Percentiles rank a stretch among this genome's conserved stretches.
These are phyloP conservation scores for Pleoardoris graminearum DNA, from an alignment of 2,329 filamentous ascomycete genomes.

Conservation along the genomic window DNA sequence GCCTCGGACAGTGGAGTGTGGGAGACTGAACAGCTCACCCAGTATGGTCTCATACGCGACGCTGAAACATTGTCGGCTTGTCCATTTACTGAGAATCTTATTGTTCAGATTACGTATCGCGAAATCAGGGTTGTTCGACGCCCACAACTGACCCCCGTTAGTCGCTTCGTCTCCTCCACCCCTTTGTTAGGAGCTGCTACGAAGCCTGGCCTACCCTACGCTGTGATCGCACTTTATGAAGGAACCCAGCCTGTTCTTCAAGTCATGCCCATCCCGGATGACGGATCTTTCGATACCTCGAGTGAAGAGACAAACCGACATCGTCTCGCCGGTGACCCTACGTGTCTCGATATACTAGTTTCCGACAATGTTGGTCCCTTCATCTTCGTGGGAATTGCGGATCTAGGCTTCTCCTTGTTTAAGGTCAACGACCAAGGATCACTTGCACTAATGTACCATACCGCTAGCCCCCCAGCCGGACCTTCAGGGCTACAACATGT, in stretches of 20 bases:
- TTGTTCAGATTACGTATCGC: slow-evolving; percentile 37
- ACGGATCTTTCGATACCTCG: slow-evolving; percentile 20
- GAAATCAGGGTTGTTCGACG: slow-evolving; percentile 30
- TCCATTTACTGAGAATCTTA: slow-evolving; percentile 20
- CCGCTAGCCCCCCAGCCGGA: slow-evolving; percentile 9
- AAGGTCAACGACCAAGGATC: slow-evolving; percentile 14
- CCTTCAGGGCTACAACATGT: slow-evolving; percentile 17
- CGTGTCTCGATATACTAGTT: slow-evolving; percentile 39
- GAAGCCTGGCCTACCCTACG: slow-evolving; percentile 17
- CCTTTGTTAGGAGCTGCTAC: slow-evolving; percentile 28
- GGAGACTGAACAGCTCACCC: slow-evolving; percentile 25
- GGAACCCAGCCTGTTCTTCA: slow-evolving; percentile 26
- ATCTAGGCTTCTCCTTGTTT: slow-evolving; percentile 29
- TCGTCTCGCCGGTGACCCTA: slow-evolving; percentile 32
- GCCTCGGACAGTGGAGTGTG: slow-evolving; percentile 16
- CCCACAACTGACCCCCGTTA: slow-evolving; percentile 19
- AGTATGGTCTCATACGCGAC: slow-evolving; percentile 32
- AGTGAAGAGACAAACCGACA: slow-evolving; percentile 11
- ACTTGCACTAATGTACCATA: slow-evolving; percentile 17
- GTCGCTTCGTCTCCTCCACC: slow-evolving; percentile 21
- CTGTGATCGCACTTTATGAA: slow-evolving; percentile 28
- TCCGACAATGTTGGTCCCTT: slow-evolving; percentile 18
- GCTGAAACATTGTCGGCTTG: slow-evolving; percentile 40
- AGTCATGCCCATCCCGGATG: slow-evolving; percentile 19
- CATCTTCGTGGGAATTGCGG: slow-evolving; percentile 36